phyloP scores from a whole-genome alignment of 139 green algal genomes.

The Chlamydomonas schloesseri region DNA sequence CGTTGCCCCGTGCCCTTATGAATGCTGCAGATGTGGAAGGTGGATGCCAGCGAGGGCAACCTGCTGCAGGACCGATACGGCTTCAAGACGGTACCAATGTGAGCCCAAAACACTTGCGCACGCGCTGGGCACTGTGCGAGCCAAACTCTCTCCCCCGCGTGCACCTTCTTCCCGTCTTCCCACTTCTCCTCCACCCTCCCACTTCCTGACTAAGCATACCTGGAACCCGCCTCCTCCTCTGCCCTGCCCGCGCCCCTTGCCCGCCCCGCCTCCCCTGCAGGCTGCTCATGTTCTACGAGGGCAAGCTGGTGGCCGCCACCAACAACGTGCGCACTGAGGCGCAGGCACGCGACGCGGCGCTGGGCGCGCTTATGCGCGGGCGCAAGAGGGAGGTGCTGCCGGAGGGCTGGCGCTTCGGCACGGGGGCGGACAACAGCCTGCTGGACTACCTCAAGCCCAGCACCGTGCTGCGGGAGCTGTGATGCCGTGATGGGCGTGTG shows the following conservation, averaged over 20 bases:
- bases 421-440: conserved; percentile 45
- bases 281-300: conserved; percentile 69
- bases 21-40: conserved; percentile 52
- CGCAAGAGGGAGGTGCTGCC: conserved; percentile 51
- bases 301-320: conserved; percentile 50
- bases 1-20: too few relatives aligned
- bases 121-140: too few relatives aligned
- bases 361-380: conserved; percentile 42
- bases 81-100: conserved; percentile 19
- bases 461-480: conserved; percentile 33
- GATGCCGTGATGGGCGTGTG: not conserved
- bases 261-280: conserved; percentile 18
- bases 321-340: conserved; percentile 46
- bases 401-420: conserved; percentile 42
- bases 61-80: conserved; percentile 57
- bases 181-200: too few relatives aligned
- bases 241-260: too few relatives aligned
- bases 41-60: conserved; percentile 61
- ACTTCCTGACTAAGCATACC: too few relatives aligned
- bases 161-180: too few relatives aligned
- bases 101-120: too few relatives aligned
- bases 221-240: too few relatives aligned
- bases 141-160: too few relatives aligned
- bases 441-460: conserved; percentile 55
- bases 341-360: conserved; percentile 32